Percentiles rank a stretch among this genome's conserved stretches.
Evolutionary conservation across 805 yeast genomes (phyloP).

Genomic region (Candida broadrunensis): DNA sequence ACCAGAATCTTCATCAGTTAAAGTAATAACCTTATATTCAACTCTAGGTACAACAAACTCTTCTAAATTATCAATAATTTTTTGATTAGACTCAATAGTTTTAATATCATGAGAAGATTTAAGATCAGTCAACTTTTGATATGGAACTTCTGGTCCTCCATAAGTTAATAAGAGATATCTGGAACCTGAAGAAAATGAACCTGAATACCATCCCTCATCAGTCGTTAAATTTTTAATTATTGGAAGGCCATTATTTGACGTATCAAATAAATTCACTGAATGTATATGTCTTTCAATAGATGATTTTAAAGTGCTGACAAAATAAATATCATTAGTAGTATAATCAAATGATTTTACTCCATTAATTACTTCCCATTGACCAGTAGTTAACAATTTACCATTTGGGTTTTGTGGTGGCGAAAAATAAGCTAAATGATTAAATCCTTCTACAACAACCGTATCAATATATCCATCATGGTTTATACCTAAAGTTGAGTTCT

Average conservation of each 20-base stretch:
- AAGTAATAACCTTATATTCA: conserved; percentile 49
- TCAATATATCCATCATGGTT: conserved; percentile 72
- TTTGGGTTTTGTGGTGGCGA: conserved; percentile 54
- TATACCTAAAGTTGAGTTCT: conserved; percentile 30
- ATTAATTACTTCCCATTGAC: conserved; percentile 86
- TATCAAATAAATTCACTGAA: conserved; percentile 52
- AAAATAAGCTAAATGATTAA: conserved; percentile 79
- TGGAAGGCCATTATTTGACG: conserved; percentile 37
- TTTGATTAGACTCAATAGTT: conserved; percentile 46
- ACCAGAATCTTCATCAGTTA: conserved; percentile 46
- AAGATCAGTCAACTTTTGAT: conserved; percentile 62
- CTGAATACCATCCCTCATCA: conserved; percentile 63
- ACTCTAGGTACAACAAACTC: conserved; percentile 57
- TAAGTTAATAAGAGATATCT: conserved; percentile 70
- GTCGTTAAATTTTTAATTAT: conserved; percentile 39
- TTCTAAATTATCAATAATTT: conserved; percentile 34
- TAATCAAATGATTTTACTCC: conserved; percentile 59
- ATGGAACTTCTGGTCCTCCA: conserved; percentile 77
- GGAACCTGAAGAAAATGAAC: conserved; percentile 76
- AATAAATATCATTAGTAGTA: conserved; percentile 50
- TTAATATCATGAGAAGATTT: conserved; percentile 28
- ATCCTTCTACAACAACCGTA: conserved; percentile 57
- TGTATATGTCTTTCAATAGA: conserved; percentile 84
- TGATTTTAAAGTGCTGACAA: conserved; percentile 69
- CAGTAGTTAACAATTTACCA: conserved; percentile 56